phyloP scores from a whole-genome alignment of 495 filamentous ascomycete species.

The Diplogelasinospora grovesii region DNA sequence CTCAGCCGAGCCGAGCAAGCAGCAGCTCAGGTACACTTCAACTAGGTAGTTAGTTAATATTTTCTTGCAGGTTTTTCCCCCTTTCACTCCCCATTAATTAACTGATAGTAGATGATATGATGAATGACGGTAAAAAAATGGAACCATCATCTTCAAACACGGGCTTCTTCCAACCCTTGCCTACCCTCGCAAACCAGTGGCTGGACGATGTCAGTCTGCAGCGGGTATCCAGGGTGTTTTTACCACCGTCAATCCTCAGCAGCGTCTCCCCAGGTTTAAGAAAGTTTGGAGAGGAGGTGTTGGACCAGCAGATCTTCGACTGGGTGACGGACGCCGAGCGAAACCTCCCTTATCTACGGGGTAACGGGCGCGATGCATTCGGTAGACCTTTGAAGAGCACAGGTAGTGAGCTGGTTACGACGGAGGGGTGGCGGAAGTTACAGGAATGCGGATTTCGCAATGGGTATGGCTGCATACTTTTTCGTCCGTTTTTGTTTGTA shows the following conservation, averaged over 20 bases:
- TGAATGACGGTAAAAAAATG: too few species aligned
- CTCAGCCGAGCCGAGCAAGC: too few species aligned
- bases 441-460: slow-evolving; percentile 46
- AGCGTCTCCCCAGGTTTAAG: slow-evolving; percentile 32
- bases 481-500: too few species aligned
- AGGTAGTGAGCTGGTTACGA: slow-evolving; percentile 43
- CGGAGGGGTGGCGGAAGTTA: slow-evolving; percentile 52
- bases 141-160: slow-evolving; percentile 39
- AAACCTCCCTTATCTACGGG: slow-evolving; percentile 48
- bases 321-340: slow-evolving; percentile 53
- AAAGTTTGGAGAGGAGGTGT: slow-evolving; percentile 39
- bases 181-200: slow-evolving; percentile 42
- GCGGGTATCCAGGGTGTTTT: slow-evolving; percentile 39
- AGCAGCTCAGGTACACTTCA: too few species aligned
- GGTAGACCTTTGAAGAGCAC: too few species aligned
- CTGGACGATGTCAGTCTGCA: slow-evolving; percentile 39
- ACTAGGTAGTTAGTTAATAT: too few species aligned
- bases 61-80: too few species aligned
- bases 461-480: too few species aligned
- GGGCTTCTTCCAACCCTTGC: slow-evolving; percentile 45
- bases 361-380: slow-evolving; percentile 43
- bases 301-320: slow-evolving; percentile 38
- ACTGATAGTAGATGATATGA: too few species aligned
- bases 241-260: slow-evolving; percentile 31
- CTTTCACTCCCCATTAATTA: too few species aligned